phyloP scores from a whole-genome alignment of 2,329 filamentous ascomycete species.

The Helotiales sp. region DNA sequence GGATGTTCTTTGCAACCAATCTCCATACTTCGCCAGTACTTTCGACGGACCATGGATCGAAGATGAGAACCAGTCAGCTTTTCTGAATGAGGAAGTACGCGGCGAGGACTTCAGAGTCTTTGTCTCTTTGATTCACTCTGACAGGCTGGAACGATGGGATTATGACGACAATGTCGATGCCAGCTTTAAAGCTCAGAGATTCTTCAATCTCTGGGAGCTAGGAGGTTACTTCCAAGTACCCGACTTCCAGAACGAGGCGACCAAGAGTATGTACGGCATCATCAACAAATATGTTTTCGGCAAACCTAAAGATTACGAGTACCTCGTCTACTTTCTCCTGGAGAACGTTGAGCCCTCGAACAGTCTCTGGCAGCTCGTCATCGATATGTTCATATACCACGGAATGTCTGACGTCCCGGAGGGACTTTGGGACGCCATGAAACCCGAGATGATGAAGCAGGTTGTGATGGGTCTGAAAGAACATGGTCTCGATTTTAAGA shows the following conservation, averaged over 20 bases:
- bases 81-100: not conserved
- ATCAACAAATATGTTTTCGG: not conserved
- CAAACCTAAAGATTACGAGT: too few species aligned
- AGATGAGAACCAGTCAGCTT: not conserved
- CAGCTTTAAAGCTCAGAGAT: not conserved
- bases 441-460: constrained; percentile 3
- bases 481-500: not conserved
- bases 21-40: constrained; percentile 4
- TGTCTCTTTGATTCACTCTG: constrained; percentile 7
- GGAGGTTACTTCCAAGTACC: not conserved
- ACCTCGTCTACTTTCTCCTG: too few species aligned
- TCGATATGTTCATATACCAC: too few species aligned
- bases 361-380: too few species aligned
- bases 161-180: not conserved
- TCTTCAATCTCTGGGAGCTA: constrained; percentile 2
- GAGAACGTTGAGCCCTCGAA: too few species aligned
- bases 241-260: constrained; percentile 1
- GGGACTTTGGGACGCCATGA: not conserved
- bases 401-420: not conserved
- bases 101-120: not conserved
- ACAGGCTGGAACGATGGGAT: not conserved
- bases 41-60: constrained; percentile 6
- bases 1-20: not conserved
- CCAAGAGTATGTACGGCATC: not conserved
- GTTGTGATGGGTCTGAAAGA: constrained; percentile 7